Percentiles rank a stretch among this genome's conserved stretches.
Conservation (phyloP, 306 rosid genomes). For the Oemleria cerasiformis region DNA sequence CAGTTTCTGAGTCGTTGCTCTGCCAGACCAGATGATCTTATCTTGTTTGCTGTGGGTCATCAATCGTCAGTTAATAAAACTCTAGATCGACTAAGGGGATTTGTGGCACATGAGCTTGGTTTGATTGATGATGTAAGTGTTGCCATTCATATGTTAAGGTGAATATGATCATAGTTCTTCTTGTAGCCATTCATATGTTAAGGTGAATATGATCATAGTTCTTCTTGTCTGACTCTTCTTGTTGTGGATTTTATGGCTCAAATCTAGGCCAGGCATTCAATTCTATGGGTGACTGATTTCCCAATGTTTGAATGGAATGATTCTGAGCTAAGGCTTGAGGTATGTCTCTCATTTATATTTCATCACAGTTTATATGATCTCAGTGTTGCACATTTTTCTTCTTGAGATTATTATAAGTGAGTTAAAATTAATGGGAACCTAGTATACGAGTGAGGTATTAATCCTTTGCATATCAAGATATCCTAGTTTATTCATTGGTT, state of each 20-base stretch:
- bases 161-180: slow-evolving; percentile 4
- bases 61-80: slow-evolving; percentile 65
- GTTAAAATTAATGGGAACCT: neutral
- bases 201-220: neutral
- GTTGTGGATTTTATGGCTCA: slow-evolving; percentile 24
- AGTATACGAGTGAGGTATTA: neutral
- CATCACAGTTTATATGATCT: slow-evolving; percentile 5
- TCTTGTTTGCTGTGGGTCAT: slow-evolving; percentile 78
- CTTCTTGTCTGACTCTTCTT: slow-evolving; percentile 22
- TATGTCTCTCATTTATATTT: slow-evolving; percentile 31
- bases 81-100: slow-evolving; percentile 73
- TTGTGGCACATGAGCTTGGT: slow-evolving; percentile 66
- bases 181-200: neutral
- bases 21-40: slow-evolving; percentile 65
- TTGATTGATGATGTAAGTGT: slow-evolving; percentile 75
- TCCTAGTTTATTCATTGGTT: too few species aligned
- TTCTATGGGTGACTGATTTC: slow-evolving; percentile 93
- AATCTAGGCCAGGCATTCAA: slow-evolving; percentile 72
- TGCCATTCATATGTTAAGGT: neutral
- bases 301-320: slow-evolving; percentile 99
- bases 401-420: neutral
- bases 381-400: neutral
- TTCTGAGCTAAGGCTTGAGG: slow-evolving; percentile 88
- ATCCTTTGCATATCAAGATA: neutral
- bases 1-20: slow-evolving; percentile 53